Conservation (phyloP, 805 yeast species). For the Ogataea allantospora region DNA sequence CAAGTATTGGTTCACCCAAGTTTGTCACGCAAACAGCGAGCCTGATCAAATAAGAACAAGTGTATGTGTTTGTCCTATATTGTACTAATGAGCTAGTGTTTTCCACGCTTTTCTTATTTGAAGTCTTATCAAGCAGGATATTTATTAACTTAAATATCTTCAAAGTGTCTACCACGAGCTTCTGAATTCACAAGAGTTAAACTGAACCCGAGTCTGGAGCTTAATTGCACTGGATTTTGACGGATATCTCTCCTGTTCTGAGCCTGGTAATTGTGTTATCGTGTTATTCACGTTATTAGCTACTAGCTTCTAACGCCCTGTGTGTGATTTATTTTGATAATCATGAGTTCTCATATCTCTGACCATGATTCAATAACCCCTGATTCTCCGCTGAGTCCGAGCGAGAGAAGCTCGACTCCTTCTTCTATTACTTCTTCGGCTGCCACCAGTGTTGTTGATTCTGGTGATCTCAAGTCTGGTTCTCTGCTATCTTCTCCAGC, state of each 20-base stretch:
- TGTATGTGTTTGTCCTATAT: constrained; percentile 6
- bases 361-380: constrained; percentile 21
- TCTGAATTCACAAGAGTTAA: constrained; percentile 28
- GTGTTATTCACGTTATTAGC: constrained; percentile 23
- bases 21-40: constrained; percentile 7
- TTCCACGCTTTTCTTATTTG: constrained; percentile 15
- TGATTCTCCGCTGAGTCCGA: constrained; percentile 32
- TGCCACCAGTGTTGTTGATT: constrained; percentile 29
- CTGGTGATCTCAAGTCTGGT: constrained; percentile 21
- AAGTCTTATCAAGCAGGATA: constrained; percentile 16
- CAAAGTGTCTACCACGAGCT: constrained; percentile 20
- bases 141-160: constrained; percentile 28
- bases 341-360: constrained; percentile 9
- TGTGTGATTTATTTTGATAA: constrained; percentile 22
- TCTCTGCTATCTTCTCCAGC: constrained; percentile 16
- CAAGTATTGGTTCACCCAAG: constrained; percentile 3
- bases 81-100: constrained; percentile 9
- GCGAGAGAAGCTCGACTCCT: constrained; percentile 40
- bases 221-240: constrained; percentile 28
- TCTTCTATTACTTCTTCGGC: constrained; percentile 39
- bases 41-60: constrained; percentile 11
- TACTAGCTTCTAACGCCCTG: constrained; percentile 25
- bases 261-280: constrained; percentile 25
- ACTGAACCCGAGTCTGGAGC: constrained; percentile 27
- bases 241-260: constrained; percentile 37